Evolutionary conservation across 495 filamentous ascomycete genomes (phyloP).

Genomic region (Bacidia rubella): DNA sequence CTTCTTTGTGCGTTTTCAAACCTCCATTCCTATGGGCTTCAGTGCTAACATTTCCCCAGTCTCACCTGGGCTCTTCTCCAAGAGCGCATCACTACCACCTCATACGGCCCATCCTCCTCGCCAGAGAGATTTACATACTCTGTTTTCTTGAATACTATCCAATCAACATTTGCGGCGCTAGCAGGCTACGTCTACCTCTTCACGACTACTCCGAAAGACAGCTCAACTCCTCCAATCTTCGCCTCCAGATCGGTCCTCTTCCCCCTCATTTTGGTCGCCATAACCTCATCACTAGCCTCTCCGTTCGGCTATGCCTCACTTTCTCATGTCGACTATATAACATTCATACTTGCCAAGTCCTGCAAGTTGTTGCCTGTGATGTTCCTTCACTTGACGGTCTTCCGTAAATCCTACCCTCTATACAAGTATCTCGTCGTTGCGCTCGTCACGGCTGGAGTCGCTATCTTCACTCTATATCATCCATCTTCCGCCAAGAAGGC

Average conservation of each 20-base stretch:
- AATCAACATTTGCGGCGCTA: constrained; percentile 76
- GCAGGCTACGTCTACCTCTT: constrained; percentile 72
- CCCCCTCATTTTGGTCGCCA: constrained; percentile 72
- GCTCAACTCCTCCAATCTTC: constrained; percentile 51
- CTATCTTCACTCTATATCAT: constrained; percentile 85
- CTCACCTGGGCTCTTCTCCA: constrained; percentile 92
- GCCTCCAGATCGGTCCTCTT: constrained; percentile 56
- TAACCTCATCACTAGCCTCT: constrained; percentile 75
- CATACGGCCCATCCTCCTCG: constrained; percentile 45
- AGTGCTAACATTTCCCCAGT: constrained; percentile 32
- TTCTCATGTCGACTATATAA: constrained; percentile 95
- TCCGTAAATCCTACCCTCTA: constrained; percentile 77
- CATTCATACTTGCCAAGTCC: constrained; percentile 92
- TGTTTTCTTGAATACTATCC: constrained; percentile 89
- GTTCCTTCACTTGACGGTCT: constrained; percentile 87
- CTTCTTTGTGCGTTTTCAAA: constrained; percentile 83
- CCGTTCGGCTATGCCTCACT: constrained; percentile 93
- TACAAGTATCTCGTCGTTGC: constrained; percentile 95
- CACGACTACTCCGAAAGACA: constrained; percentile 44
- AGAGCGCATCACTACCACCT: constrained; percentile 94
- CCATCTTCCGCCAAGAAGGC: constrained; percentile 59
- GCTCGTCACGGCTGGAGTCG: constrained; percentile 80
- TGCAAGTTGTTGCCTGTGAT: constrained; percentile 98
- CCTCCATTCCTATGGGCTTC: constrained; percentile 88
- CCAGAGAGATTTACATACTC: constrained; percentile 72